Evolutionary conservation across 352 stramenopile species (phyloP), one percentile per base, ranked within the genome.

Genomic region (Achlya hypogyna): DNA sequence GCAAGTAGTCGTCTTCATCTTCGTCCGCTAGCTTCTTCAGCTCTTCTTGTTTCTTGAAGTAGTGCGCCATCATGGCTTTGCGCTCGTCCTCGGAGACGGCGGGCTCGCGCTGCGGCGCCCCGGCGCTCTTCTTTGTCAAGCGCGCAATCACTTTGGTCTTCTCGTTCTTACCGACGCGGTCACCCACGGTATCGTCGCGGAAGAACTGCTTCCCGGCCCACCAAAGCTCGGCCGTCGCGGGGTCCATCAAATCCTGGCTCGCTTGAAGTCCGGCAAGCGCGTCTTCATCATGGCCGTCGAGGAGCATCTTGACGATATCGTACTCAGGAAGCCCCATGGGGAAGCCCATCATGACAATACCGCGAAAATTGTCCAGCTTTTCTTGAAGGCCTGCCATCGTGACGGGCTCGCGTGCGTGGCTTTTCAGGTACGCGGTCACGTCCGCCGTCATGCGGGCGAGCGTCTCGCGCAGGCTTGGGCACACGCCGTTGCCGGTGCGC

Each of bases 41-140:
- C 64, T 96, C 84, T 63, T 96, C 84, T 64, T 97, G 86, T 69
- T 94, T 93, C 69, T 91, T 91, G 56, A 92, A 95, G 75, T 98
- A 98, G 65, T 97, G 96, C 27, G 91, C 93, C 87, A 98, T 98
- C 93, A 98, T 98, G 31, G 93, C 91, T 77, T 98, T 97, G 53
- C 93, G 87, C 71, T 98, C 96, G 25, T 97, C 93, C 69, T 98
- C 95, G 58, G 81, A 96, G 31, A 98, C 83, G 4, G 73, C 84
- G 0, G 81, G 81, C 66, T 93, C 82, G 23, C 82, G 81, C 38
- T 78, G 78, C 0, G 95, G 96, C 62, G 95, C 84, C 22, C 96
- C 95, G 31, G 69, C 79, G 32, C 88, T 90, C 70, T 93, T 88
- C 40, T 84, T 87, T 72, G 97, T 88, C 51, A 99, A 77, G 74